Percentiles rank a stretch among this genome's conserved stretches.
phyloP scores from a whole-genome alignment of 2,329 filamentous ascomycete genomes.

The Teratosphaeriaceae sp. region DNA sequence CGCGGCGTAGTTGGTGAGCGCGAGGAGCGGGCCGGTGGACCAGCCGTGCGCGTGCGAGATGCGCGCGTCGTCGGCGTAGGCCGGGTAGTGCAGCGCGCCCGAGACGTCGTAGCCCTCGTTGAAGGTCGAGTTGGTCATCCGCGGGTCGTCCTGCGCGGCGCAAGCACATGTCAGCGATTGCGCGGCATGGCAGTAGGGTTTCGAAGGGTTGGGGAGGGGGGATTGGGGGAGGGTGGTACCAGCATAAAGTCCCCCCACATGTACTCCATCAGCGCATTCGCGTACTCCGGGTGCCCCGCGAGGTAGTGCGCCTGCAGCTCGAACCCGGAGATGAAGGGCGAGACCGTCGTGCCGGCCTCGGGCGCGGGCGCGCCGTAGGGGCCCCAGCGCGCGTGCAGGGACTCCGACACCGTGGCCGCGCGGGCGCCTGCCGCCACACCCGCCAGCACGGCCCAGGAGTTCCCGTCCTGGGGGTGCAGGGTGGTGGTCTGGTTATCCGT shows the following conservation, averaged over 20 bases:
- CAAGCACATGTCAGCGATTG: background rate
- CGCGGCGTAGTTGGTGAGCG: conserved; percentile 39
- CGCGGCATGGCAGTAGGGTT: background rate
- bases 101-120: conserved; percentile 45
- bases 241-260: conserved; percentile 50
- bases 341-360: conserved; percentile 42
- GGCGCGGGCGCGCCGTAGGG: conserved; percentile 41
- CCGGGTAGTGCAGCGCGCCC: conserved; percentile 43
- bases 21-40: conserved; percentile 43
- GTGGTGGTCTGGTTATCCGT: conserved; percentile 29
- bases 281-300: conserved; percentile 33
- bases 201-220: no score
- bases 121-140: conserved; percentile 49
- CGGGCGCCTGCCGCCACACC: conserved; percentile 29
- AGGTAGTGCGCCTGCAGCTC: conserved; percentile 41
- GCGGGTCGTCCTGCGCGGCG: conserved; percentile 37
- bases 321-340: conserved; percentile 43
- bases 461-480: conserved; percentile 44
- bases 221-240: no score
- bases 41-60: conserved; percentile 47
- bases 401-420: conserved; percentile 28
- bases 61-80: conserved; percentile 43
- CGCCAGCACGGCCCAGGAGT: conserved; percentile 36
- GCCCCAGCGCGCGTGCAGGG: conserved; percentile 33
- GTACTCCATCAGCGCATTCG: conserved; percentile 38